phyloP scores from a whole-genome alignment of 257 asterid genomes.

The Ocimum tenuiflorum region DNA sequence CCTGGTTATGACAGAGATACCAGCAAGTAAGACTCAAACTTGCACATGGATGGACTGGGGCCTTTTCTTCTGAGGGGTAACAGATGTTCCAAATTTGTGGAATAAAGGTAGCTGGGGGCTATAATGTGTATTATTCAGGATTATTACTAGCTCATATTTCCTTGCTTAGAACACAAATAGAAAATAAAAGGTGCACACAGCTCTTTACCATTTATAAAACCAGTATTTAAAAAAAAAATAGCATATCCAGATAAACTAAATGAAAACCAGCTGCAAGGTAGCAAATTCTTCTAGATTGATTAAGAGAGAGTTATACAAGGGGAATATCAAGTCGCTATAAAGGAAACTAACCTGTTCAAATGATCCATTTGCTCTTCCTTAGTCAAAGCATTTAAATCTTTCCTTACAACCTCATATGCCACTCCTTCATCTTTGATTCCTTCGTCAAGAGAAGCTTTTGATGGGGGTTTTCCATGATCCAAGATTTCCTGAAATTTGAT shows the following conservation, averaged over 20 bases:
- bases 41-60: too few relatives aligned
- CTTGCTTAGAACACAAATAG: neutral
- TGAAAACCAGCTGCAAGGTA: neutral
- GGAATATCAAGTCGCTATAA: neutral
- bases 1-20: neutral
- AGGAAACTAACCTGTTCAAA: constrained; percentile 55
- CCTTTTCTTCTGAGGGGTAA: neutral
- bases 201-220: constrained; percentile 4
- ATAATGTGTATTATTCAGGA: neutral
- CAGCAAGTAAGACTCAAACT: neutral
- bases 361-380: constrained; percentile 90
- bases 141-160: constrained; percentile 3
- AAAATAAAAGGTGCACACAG: neutral
- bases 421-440: constrained; percentile 40
- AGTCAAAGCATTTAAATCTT: constrained; percentile 66
- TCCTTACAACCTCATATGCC: constrained; percentile 54
- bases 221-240: neutral
- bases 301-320: constrained; percentile 1
- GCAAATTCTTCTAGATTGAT: constrained; percentile 2
- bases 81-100: neutral
- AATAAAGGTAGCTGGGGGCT: neutral
- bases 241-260: neutral
- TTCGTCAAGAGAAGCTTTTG: constrained; percentile 34
- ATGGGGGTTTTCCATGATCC: constrained; percentile 37
- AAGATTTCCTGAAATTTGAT: constrained; percentile 51